These are phyloP conservation scores for Naumovozyma baii DNA, from an alignment of 805 yeast genomes.

Conservation along the genomic window DNA sequence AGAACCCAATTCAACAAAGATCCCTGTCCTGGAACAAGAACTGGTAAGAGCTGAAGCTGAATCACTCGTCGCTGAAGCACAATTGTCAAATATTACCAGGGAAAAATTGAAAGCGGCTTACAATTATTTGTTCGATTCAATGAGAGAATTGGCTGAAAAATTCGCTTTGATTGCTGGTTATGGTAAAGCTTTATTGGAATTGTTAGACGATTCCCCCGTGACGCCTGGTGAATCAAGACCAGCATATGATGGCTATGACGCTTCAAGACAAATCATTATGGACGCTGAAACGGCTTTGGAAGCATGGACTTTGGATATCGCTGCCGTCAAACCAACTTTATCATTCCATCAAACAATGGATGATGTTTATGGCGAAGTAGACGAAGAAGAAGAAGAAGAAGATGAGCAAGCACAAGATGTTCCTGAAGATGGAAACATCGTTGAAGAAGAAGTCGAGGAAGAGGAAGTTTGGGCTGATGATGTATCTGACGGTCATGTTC, in stretches of 20 bases:
- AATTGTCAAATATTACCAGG: slow-evolving; percentile 94
- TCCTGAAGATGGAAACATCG: slow-evolving; percentile 9
- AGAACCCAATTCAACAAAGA: slow-evolving; percentile 96
- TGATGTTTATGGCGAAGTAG: slow-evolving; percentile 47
- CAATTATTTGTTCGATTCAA: slow-evolving; percentile 91
- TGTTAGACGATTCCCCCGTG: slow-evolving; percentile 92
- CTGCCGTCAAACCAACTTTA: slow-evolving; percentile 88
- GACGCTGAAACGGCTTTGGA: slow-evolving; percentile 95
- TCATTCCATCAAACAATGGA: slow-evolving; percentile 70
- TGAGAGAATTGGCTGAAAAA: slow-evolving; percentile 92
- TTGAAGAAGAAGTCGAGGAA: slow-evolving; percentile 3
- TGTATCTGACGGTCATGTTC: slow-evolving; percentile 2
- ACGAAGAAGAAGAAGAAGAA: slow-evolving; percentile 34
- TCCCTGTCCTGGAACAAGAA: slow-evolving; percentile 93
- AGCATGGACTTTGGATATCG: slow-evolving; percentile 92
- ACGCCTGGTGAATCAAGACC: slow-evolving; percentile 99
- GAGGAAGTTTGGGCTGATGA: slow-evolving; percentile 4
- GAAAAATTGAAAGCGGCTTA: slow-evolving; percentile 96
- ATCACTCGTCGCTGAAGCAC: slow-evolving; percentile 97
- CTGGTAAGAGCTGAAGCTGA: slow-evolving; percentile 98
- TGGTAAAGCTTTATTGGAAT: slow-evolving; percentile 94
- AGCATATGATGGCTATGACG: slow-evolving; percentile 96
- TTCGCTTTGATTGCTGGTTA: slow-evolving; percentile 95
- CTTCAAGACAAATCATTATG: slow-evolving; percentile 93
- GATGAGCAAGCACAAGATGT: slow-evolving; percentile 31